These are phyloP conservation scores for Colletotrichum sp. DNA, from an alignment of 2,329 filamentous ascomycete genomes.

Conservation along the genomic window DNA sequence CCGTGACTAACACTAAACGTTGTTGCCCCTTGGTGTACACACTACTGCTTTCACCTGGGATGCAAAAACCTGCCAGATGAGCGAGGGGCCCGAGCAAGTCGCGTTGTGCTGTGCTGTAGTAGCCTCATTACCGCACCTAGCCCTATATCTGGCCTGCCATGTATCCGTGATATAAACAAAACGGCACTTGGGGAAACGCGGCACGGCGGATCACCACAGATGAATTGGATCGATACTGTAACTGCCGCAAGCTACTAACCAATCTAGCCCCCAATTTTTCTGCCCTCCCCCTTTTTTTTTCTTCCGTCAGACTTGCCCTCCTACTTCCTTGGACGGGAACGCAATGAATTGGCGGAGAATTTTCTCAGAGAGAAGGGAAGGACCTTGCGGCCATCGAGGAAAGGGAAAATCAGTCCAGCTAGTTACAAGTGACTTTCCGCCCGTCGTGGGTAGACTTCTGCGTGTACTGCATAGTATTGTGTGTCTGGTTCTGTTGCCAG, in stretches of 20 bases:
- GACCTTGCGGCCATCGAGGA: background rate
- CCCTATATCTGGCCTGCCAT: background rate
- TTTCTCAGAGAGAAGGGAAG: background rate
- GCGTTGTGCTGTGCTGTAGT: background rate
- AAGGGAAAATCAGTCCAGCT: background rate
- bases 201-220: background rate
- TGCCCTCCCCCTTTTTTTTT: background rate
- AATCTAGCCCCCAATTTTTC: background rate
- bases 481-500: background rate
- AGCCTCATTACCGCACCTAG: background rate
- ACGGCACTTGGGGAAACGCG: background rate
- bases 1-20: background rate
- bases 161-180: slow-evolving; percentile 6
- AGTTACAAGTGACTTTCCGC: background rate
- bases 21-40: background rate
- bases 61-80: background rate
- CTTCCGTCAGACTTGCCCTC: background rate
- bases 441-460: background rate
- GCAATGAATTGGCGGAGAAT: background rate
- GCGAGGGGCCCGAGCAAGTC: background rate
- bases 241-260: background rate
- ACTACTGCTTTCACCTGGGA: background rate
- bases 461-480: background rate
- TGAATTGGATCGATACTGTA: background rate
- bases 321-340: background rate